Evolutionary conservation across 495 filamentous ascomycete genomes (phyloP).

Genomic region (Talaromyces nanjingensis): DNA sequence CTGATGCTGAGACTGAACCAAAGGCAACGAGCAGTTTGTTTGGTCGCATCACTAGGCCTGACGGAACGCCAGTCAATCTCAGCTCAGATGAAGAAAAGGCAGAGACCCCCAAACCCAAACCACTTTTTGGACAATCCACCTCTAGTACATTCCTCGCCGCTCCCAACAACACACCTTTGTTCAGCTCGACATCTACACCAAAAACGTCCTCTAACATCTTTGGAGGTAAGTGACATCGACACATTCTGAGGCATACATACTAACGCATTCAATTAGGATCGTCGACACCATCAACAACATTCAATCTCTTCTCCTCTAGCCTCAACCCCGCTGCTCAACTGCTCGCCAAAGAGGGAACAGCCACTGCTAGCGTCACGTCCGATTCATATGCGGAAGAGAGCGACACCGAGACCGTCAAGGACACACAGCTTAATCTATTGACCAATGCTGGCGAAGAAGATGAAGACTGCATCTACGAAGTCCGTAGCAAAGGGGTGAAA

Average conservation of each 20-base stretch:
- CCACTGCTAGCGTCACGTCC: conserved; percentile 44
- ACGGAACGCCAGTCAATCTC: conserved; percentile 7
- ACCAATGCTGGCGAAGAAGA: conserved; percentile 64
- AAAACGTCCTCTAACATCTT: conserved; percentile 19
- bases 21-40: conserved; percentile 39
- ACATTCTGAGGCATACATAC: conserved; percentile 47
- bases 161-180: conserved; percentile 7
- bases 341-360: not conserved
- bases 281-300: not conserved
- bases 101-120: not conserved
- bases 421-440: conserved; percentile 52
- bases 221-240: conserved; percentile 14
- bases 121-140: conserved; percentile 13
- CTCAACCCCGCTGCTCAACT: conserved; percentile 23
- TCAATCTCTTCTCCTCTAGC: not conserved
- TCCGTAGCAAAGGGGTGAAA: conserved; percentile 56
- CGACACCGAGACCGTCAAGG: conserved; percentile 45
- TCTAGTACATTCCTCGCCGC: conserved; percentile 18
- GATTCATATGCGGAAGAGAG: conserved; percentile 55
- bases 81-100: conserved; percentile 8
- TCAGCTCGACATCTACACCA: conserved; percentile 14
- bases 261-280: not conserved
- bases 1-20: not conserved
- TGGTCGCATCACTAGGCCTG: conserved; percentile 36
- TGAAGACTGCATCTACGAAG: conserved; percentile 56